A percentile compares a stretch with the other conserved stretches of the same genome.
Evolutionary conservation across 2,329 filamentous ascomycete species (phyloP).

Genomic region (Annulohypoxylon truncatum): DNA sequence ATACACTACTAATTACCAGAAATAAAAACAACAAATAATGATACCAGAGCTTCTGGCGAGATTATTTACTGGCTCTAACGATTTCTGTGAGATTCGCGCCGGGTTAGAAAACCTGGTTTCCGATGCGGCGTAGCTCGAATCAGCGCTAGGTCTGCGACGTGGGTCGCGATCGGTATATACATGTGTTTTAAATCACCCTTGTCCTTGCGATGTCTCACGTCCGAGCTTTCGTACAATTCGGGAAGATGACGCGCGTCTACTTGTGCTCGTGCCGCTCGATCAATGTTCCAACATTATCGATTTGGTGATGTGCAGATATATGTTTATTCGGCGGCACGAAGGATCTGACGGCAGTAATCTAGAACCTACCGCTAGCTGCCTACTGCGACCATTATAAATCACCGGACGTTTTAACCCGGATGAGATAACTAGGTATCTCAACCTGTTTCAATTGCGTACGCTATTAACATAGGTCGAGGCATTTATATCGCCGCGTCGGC

Average conservation of each 20-base stretch:
- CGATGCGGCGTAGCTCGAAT: not conserved
- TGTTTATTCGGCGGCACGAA: not conserved
- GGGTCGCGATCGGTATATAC: not conserved
- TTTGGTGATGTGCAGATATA: not conserved
- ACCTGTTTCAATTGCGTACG: not conserved
- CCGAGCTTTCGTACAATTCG: not conserved
- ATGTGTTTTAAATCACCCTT: not conserved
- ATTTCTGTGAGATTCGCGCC: not conserved
- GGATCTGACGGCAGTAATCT: not conserved
- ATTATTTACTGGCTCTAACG: not conserved
- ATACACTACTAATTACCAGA: constrained; percentile 37
- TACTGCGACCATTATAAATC: not conserved
- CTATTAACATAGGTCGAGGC: too few species aligned
- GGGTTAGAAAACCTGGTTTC: not conserved
- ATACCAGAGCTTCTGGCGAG: constrained; percentile 10
- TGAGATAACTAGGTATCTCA: not conserved
- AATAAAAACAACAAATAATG: constrained; percentile 30
- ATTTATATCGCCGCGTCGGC: constrained; percentile 1
- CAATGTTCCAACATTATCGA: not conserved
- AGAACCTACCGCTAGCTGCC: not conserved
- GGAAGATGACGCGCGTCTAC: not conserved
- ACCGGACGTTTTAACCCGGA: not conserved
- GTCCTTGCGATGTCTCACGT: not conserved
- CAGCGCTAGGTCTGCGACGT: not conserved
- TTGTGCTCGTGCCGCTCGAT: not conserved